phyloP scores from a whole-genome alignment of 78 protist genomes.

The Speleostelium caveatum region DNA sequence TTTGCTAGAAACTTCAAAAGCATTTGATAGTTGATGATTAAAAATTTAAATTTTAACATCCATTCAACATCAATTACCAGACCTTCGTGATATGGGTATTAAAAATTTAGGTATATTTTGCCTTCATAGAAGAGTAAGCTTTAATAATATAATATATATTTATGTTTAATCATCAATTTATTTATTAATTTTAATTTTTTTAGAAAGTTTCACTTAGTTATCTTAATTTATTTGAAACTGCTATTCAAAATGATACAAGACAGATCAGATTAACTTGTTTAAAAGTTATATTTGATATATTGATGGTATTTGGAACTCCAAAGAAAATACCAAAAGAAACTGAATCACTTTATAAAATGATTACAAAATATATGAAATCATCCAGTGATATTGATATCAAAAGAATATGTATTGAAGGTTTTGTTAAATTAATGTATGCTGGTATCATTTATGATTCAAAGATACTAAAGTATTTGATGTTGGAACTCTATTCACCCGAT shows the following conservation, averaged over 20 bases:
- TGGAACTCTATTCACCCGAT: conserved; percentile 14
- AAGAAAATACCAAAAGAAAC: conserved; percentile 38
- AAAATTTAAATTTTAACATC: conserved; percentile 47
- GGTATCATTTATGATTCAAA: conserved; percentile 47
- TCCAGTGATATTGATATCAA: conserved; percentile 1
- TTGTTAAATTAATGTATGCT: conserved; percentile 30
- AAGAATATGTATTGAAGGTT: conserved; percentile 43
- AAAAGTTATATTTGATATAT: conserved; percentile 49
- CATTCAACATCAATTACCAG: conserved; percentile 29
- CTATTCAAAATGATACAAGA: conserved; percentile 29
- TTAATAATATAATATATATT: not conserved
- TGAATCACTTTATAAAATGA: conserved; percentile 33
- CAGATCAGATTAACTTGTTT: not conserved
- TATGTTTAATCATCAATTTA: not conserved
- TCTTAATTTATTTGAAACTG: conserved; percentile 30
- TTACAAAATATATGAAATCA: not conserved
- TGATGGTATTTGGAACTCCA: conserved; percentile 71
- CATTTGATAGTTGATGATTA: too few species aligned
- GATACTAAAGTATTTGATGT: conserved; percentile 1
- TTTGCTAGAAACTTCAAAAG: too few species aligned
- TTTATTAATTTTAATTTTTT: not conserved
- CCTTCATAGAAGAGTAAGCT: conserved; percentile 27
- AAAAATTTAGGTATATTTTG: conserved; percentile 70
- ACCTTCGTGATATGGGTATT: conserved; percentile 35
- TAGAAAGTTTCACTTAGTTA: conserved; percentile 12